phyloP scores from a whole-genome alignment of 2,329 filamentous ascomycete species.

The Neonectria neomacrospora region DNA sequence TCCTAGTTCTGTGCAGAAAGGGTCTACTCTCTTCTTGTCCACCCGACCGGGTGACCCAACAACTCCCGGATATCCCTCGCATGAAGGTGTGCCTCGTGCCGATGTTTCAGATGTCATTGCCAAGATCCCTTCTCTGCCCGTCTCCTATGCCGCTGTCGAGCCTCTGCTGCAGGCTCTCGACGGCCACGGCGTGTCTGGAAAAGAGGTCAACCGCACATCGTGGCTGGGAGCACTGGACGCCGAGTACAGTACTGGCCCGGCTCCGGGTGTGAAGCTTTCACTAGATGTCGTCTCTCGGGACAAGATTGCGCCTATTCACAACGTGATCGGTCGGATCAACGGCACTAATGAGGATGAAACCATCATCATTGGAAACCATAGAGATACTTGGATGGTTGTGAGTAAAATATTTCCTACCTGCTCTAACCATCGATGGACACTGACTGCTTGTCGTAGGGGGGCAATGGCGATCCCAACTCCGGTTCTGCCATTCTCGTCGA shows the following conservation, averaged over 20 bases:
- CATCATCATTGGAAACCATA: constrained; percentile 79
- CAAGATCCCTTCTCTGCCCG: constrained; percentile 81
- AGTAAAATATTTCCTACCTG: constrained; percentile 17
- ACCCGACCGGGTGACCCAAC: constrained; percentile 74
- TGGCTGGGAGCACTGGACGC: constrained; percentile 66
- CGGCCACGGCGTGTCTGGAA: constrained; percentile 76
- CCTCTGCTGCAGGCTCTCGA: constrained; percentile 83
- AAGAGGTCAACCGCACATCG: constrained; percentile 68
- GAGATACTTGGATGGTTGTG: constrained; percentile 61
- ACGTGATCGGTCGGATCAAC: constrained; percentile 84
- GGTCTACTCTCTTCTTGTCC: constrained; percentile 78
- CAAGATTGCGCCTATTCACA: constrained; percentile 76
- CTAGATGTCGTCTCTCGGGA: constrained; percentile 77
- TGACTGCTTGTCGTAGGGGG: constrained; percentile 58
- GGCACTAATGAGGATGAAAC: constrained; percentile 81
- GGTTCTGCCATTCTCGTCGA: constrained; percentile 83
- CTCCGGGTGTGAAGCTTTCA: constrained; percentile 69
- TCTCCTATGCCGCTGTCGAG: constrained; percentile 80
- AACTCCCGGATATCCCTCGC: constrained; percentile 84
- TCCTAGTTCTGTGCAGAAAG: constrained; percentile 81
- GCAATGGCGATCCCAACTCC: constrained; percentile 85
- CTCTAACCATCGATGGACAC: background rate
- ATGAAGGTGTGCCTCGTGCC: constrained; percentile 74
- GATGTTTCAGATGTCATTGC: constrained; percentile 72
- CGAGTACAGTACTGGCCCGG: constrained; percentile 56